Conservation (phyloP, 352 stramenopile genomes). For the Globisporangium rhizosaccharum region DNA sequence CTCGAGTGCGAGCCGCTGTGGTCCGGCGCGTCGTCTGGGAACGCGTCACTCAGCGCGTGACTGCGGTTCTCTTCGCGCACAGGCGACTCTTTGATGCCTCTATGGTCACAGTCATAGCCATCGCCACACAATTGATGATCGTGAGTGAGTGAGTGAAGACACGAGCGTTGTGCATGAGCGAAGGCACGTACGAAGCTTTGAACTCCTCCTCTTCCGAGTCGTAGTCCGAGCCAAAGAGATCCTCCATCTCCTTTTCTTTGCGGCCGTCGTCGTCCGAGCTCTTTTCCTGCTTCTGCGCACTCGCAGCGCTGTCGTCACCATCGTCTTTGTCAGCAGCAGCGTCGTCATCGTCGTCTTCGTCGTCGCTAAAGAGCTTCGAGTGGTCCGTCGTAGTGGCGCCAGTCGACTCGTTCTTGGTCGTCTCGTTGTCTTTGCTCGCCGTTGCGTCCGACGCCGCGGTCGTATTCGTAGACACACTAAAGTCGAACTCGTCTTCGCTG, state of each 20-base stretch:
- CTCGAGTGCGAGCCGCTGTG: conserved; percentile 29
- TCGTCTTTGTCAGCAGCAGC: conserved; percentile 41
- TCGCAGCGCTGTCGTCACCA: conserved; percentile 31
- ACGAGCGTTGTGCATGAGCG: neutral
- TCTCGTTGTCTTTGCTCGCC: neutral
- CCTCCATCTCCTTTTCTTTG: conserved; percentile 84
- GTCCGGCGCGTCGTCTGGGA: conserved; percentile 35
- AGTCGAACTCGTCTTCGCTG: conserved; percentile 77
- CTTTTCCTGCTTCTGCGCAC: conserved; percentile 23
- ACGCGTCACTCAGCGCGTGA: conserved; percentile 26
- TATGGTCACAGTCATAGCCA: conserved; percentile 17
- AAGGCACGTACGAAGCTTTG: conserved; percentile 66
- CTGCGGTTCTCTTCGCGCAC: conserved; percentile 52
- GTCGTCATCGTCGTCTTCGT: conserved; percentile 50
- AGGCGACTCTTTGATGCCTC: conserved; percentile 78
- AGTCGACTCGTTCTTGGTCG: conserved; percentile 5
- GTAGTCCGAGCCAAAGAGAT: conserved; percentile 87
- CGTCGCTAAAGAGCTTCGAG: conserved; percentile 66
- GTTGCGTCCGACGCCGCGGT: conserved; percentile 1
- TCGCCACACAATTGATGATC: no score
- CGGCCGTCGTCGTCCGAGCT: conserved; percentile 19
- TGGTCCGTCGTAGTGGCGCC: conserved; percentile 18
- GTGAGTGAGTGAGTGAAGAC: neutral
- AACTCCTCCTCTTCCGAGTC: conserved; percentile 87
- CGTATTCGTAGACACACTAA: conserved; percentile 31